Evolutionary conservation across 208 protist genomes (phyloP).

Genomic region (Acanthamoeba sp.): DNA sequence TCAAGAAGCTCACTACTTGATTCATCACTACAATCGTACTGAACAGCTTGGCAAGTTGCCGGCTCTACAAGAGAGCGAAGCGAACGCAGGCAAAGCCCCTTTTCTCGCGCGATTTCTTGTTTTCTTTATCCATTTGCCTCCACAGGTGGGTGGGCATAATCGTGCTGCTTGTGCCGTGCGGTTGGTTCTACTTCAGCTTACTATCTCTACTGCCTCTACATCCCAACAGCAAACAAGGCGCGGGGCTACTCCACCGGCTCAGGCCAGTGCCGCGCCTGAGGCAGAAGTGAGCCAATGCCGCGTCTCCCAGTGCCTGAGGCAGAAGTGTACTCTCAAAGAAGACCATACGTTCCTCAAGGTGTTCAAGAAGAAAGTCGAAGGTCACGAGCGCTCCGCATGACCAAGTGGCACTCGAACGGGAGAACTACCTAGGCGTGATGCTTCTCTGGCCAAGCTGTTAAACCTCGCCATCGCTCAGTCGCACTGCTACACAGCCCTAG

Average conservation of each 20-base stretch:
- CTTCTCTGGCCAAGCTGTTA: not conserved
- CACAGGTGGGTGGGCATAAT: not conserved
- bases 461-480: not conserved
- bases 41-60: not conserved
- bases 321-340: not conserved
- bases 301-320: not conserved
- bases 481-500: too few species aligned
- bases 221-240: too few species aligned
- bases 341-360: not conserved
- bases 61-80: not conserved
- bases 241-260: too few species aligned
- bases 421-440: not conserved
- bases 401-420: not conserved
- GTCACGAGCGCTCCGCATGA: not conserved
- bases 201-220: too few species aligned
- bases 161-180: not conserved
- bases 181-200: not conserved
- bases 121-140: not conserved
- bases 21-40: not conserved
- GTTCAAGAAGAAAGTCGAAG: not conserved
- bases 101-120: not conserved
- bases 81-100: not conserved
- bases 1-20: not conserved
- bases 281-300: not conserved
- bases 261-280: too few species aligned